Conservation (phyloP, 495 filamentous ascomycete genomes). For the Aspergillus panamensis region DNA sequence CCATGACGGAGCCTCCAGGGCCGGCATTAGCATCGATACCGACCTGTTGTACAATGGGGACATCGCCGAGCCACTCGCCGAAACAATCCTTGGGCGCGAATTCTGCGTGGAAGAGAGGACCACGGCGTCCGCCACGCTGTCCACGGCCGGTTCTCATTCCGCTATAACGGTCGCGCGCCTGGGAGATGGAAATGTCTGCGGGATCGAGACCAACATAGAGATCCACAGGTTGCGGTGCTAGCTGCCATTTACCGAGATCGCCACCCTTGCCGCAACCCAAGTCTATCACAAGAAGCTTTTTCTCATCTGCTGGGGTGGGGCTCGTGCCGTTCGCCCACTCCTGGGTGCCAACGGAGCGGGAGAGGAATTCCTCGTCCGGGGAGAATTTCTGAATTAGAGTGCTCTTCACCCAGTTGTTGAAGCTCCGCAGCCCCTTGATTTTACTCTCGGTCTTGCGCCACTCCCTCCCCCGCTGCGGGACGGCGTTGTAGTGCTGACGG, state of each 20-base stretch:
- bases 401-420: conserved; percentile 99
- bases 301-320: conserved; percentile 37
- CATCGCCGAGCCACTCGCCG: conserved; percentile 69
- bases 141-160: conserved; percentile 64
- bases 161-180: conserved; percentile 79
- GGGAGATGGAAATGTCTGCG: conserved; percentile 84
- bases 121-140: conserved; percentile 51
- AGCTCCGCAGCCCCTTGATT: conserved; percentile 89
- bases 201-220: conserved; percentile 93
- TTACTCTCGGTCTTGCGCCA: conserved; percentile 91
- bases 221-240: conserved; percentile 75
- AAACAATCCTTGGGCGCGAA: conserved; percentile 91
- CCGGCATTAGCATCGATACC: conserved; percentile 72
- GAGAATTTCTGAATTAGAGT: conserved; percentile 95
- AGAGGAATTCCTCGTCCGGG: conserved; percentile 67
- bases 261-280: conserved; percentile 97
- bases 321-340: conserved; percentile 53
- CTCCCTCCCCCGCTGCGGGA: conserved; percentile 78
- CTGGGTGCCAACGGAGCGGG: conserved; percentile 36
- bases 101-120: conserved; percentile 72
- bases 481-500: conserved; percentile 91
- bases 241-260: conserved; percentile 92
- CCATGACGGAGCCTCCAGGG: conserved; percentile 53
- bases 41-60: conserved; percentile 74
- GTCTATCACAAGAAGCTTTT: conserved; percentile 76